phyloP scores from a whole-genome alignment of 2,329 filamentous ascomycete species.

The Lachnellula suecica region DNA sequence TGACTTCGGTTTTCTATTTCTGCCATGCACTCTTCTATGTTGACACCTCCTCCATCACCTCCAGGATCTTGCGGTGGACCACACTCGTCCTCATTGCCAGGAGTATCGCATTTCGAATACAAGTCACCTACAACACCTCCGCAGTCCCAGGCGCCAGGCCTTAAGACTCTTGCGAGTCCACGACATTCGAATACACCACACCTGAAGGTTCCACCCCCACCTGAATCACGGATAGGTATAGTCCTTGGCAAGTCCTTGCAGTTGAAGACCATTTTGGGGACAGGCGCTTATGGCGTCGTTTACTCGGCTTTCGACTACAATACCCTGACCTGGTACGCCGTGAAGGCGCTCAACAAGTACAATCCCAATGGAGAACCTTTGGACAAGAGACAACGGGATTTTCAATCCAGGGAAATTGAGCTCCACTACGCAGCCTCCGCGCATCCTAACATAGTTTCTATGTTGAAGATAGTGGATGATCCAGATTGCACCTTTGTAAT shows the following conservation, averaged over 20 bases:
- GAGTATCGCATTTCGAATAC: neutral
- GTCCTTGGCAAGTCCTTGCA: constrained; percentile 69
- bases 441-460: constrained; percentile 89
- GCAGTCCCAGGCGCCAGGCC: constrained; percentile 3
- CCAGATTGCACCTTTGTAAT: constrained; percentile 93
- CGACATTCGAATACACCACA: neutral
- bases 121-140: constrained; percentile 7
- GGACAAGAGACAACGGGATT: constrained; percentile 82
- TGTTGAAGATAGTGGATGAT: constrained; percentile 91
- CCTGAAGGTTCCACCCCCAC: constrained; percentile 40
- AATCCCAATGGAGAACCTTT: constrained; percentile 69
- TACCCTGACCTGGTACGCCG: constrained; percentile 73
- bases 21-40: constrained; percentile 29
- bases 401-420: constrained; percentile 90
- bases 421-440: constrained; percentile 86
- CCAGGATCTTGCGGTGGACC: constrained; percentile 6
- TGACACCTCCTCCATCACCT: constrained; percentile 27
- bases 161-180: constrained; percentile 2
- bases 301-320: constrained; percentile 85
- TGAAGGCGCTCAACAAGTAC: constrained; percentile 94
- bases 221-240: constrained; percentile 84
- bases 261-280: constrained; percentile 81
- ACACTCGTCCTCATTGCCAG: too few species aligned
- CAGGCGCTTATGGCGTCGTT: constrained; percentile 94
- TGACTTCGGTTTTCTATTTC: constrained; percentile 23